Evolutionary conservation across 2,329 filamentous ascomycete species (phyloP).

Genomic region (Fusarium odoratissimum): DNA sequence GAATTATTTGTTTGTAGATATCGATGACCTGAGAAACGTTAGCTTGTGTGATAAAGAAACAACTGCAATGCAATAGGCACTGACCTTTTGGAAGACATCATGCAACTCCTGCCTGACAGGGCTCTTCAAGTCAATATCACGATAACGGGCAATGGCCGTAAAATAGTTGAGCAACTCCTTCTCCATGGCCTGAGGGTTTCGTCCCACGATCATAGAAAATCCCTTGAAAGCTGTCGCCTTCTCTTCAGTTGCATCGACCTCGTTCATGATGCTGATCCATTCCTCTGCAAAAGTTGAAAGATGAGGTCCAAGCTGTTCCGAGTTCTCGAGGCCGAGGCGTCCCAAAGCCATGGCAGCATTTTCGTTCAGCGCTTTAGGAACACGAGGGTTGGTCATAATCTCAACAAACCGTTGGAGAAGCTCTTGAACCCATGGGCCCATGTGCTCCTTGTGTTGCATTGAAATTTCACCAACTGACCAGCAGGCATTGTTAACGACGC

Average conservation of each 20-base stretch:
- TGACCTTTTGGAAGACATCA: conserved; percentile 80
- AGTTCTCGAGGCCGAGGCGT: conserved; percentile 83
- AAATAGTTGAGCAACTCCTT: conserved; percentile 86
- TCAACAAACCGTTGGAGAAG: conserved; percentile 81
- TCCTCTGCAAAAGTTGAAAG: conserved; percentile 83
- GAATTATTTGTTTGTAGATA: conserved; percentile 69
- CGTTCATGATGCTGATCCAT: conserved; percentile 84
- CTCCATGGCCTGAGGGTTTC: conserved; percentile 94
- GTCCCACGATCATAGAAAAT: conserved; percentile 84
- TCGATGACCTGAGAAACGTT: conserved; percentile 58
- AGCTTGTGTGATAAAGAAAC: not conserved
- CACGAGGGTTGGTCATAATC: conserved; percentile 86
- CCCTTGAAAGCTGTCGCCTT: conserved; percentile 94
- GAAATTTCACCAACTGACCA: conserved; percentile 96
- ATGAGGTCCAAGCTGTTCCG: conserved; percentile 80
- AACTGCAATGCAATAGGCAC: conserved; percentile 41
- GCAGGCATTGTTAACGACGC: conserved; percentile 97
- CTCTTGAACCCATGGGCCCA: conserved; percentile 81
- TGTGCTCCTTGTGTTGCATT: conserved; percentile 78
- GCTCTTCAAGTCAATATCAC: conserved; percentile 69
- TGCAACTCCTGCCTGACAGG: conserved; percentile 74
- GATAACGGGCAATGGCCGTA: conserved; percentile 82
- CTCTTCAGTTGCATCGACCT: conserved; percentile 89
- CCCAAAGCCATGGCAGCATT: conserved; percentile 95
- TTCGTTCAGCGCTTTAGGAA: conserved; percentile 88